phyloP scores from a whole-genome alignment of 2,329 filamentous ascomycete species.

The Colletotrichum tamarilloi region DNA sequence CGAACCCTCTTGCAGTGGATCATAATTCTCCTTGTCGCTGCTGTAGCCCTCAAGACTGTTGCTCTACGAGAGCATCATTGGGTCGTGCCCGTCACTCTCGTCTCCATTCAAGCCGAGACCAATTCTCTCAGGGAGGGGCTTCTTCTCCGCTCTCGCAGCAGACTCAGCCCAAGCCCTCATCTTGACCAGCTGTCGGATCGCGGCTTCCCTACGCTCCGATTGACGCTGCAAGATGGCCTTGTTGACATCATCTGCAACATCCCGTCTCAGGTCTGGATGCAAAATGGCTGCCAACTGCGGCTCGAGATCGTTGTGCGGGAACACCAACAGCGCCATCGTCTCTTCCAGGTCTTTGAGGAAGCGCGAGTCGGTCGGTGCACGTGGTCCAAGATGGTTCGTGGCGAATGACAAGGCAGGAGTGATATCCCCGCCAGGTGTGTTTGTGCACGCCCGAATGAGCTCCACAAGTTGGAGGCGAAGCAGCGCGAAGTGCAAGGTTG shows the following conservation, averaged over 20 bases:
- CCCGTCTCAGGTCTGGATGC: slow-evolving; percentile 80
- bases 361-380: slow-evolving; percentile 82
- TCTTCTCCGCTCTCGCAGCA: slow-evolving; percentile 59
- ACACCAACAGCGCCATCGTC: slow-evolving; percentile 93
- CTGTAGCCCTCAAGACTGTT: not conserved
- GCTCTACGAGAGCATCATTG: slow-evolving; percentile 35
- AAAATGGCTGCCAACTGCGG: slow-evolving; percentile 81
- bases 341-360: slow-evolving; percentile 90
- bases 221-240: slow-evolving; percentile 84
- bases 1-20: not conserved
- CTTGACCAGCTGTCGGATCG: slow-evolving; percentile 83
- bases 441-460: slow-evolving; percentile 83
- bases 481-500: slow-evolving; percentile 87
- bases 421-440: slow-evolving; percentile 76
- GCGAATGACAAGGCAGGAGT: slow-evolving; percentile 86
- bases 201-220: slow-evolving; percentile 79
- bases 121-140: slow-evolving; percentile 52
- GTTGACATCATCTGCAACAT: slow-evolving; percentile 91
- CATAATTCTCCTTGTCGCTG: not conserved
- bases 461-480: slow-evolving; percentile 93
- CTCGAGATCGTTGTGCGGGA: slow-evolving; percentile 82
- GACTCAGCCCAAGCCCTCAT: slow-evolving; percentile 88
- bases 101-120: slow-evolving; percentile 51
- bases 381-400: slow-evolving; percentile 85
- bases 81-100: slow-evolving; percentile 36